These are phyloP conservation scores for Neurospora sp. DNA, from an alignment of 495 filamentous ascomycete species.

Conservation along the genomic window DNA sequence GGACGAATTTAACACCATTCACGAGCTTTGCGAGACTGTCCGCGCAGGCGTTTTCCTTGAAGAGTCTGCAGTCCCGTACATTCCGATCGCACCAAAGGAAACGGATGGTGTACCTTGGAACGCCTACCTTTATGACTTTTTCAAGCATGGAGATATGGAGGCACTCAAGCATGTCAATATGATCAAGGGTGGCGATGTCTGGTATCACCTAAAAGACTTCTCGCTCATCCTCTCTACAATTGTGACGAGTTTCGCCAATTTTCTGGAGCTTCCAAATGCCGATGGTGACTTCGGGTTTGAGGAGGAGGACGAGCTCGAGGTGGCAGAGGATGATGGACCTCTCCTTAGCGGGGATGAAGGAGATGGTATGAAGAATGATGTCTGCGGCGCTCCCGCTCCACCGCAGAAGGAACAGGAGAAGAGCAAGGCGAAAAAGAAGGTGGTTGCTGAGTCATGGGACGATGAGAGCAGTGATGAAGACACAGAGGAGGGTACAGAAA, in stretches of 20 bases:
- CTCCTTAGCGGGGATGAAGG: conserved; percentile 12
- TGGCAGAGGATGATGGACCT: conserved; percentile 32
- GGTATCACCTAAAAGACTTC: conserved; percentile 62
- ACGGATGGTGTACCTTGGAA: conserved; percentile 42
- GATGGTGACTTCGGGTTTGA: conserved; percentile 12
- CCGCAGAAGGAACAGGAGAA: neutral
- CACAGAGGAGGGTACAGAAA: conserved; percentile 5
- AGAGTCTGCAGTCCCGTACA: conserved; percentile 56
- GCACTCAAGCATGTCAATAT: conserved; percentile 48
- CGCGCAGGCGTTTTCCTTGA: conserved; percentile 63
- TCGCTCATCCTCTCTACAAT: conserved; percentile 60
- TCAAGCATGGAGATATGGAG: conserved; percentile 52
- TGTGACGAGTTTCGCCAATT: conserved; percentile 44
- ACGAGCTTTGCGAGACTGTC: conserved; percentile 51
- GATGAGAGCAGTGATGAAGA: conserved; percentile 7
- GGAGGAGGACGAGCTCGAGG: conserved; percentile 11
- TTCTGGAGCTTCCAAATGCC: conserved; percentile 24
- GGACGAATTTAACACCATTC: conserved; percentile 51
- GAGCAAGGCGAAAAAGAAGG: conserved; percentile 13
- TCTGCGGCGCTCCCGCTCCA: neutral
- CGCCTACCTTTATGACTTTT: conserved; percentile 68
- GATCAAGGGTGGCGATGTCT: conserved; percentile 53
- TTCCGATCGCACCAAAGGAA: conserved; percentile 47
- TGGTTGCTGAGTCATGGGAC: conserved; percentile 22
- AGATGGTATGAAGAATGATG: neutral